Percentiles rank a stretch among this genome's conserved stretches.
Evolutionary conservation across 192 early-diverging fungal species (phyloP).

Genomic region (Allomyces macrogynus): DNA sequence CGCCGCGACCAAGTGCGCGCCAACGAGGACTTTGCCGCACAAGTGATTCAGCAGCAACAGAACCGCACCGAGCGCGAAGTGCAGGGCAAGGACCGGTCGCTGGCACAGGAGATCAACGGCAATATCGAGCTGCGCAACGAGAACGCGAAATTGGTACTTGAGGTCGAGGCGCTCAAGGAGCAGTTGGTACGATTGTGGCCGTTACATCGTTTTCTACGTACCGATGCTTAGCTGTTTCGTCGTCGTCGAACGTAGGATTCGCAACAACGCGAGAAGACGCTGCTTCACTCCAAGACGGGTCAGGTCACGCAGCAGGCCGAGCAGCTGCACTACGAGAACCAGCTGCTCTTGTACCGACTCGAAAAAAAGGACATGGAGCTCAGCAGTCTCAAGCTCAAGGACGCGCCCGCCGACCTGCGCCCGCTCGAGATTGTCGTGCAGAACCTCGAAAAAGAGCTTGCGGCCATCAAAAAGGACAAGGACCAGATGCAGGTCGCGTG

Average conservation of each 20-base stretch:
- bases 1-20: no score
- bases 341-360: neutral
- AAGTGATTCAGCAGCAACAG: neutral
- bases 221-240: no score
- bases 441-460: neutral
- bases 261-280: neutral
- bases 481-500: neutral
- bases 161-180: neutral
- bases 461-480: neutral
- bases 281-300: neutral
- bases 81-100: neutral
- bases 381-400: neutral
- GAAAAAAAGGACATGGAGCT: conserved; percentile 1
- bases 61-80: neutral
- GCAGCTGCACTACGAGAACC: neutral
- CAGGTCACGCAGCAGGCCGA: neutral
- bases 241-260: no score
- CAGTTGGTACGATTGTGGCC: neutral
- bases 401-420: neutral
- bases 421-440: neutral
- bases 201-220: no score
- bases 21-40: no score
- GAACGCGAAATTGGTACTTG: neutral
- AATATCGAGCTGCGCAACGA: neutral
- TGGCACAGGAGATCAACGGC: neutral